Evolutionary conservation across 257 asterid genomes (phyloP).

Genomic region (Misopates orontium): DNA sequence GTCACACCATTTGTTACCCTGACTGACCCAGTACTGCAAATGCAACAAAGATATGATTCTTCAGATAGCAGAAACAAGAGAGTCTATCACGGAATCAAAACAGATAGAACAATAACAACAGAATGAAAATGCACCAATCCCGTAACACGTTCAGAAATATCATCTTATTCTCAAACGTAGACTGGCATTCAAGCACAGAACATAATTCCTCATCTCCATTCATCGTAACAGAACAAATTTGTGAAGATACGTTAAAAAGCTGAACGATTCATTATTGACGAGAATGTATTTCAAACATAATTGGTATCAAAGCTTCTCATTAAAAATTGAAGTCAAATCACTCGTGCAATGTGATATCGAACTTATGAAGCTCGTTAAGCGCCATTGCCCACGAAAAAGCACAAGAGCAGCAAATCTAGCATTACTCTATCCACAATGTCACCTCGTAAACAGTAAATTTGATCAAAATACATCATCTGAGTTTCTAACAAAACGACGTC

Average conservation of each 20-base stretch:
- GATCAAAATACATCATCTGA: too few relatives aligned
- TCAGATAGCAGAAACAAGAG: constrained; percentile 25
- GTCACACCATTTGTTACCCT: constrained; percentile 99
- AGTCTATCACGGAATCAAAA: background rate
- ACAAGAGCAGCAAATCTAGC: background rate
- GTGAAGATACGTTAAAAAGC: constrained; percentile 5
- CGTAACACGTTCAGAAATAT: constrained; percentile 6
- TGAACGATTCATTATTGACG: background rate
- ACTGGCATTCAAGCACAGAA: background rate
- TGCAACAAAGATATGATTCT: background rate
- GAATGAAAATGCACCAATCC: background rate
- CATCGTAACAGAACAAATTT: background rate
- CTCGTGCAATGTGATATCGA: too few relatives aligned
- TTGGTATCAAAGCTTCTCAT: background rate
- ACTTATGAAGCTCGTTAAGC: too few relatives aligned
- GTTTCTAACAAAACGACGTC: too few relatives aligned
- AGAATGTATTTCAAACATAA: background rate
- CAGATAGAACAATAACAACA: background rate
- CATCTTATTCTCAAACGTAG: background rate
- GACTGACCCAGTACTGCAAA: constrained; percentile 95
- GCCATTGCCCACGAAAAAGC: too few relatives aligned
- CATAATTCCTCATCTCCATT: constrained; percentile 1
- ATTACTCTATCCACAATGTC: background rate
- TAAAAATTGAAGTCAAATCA: background rate
- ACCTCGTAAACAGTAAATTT: too few relatives aligned